These are phyloP conservation scores for Syzygium syzygioides DNA, from an alignment of 441 rosid genomes.

Conservation along the genomic window DNA sequence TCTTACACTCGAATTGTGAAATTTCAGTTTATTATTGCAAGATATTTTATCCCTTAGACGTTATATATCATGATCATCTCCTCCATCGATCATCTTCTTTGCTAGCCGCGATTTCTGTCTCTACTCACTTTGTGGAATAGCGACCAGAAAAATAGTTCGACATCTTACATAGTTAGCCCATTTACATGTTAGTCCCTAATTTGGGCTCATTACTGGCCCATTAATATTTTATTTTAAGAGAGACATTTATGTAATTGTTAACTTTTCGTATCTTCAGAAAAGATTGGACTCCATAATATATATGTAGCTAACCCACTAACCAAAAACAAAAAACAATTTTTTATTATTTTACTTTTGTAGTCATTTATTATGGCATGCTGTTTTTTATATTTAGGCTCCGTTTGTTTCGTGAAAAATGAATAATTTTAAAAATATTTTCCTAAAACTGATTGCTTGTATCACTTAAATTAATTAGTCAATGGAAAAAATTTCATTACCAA, in stretches of 20 bases:
- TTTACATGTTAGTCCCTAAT: not conserved
- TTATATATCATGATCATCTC: not conserved
- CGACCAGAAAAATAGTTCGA: no score
- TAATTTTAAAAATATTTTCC: no score
- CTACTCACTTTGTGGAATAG: not conserved
- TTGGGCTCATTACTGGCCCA: not conserved
- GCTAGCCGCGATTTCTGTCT: not conserved
- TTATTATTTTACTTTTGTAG: not conserved
- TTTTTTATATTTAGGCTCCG: not conserved
- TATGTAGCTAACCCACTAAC: not conserved
- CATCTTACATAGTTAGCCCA: not conserved
- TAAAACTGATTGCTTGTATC: no score
- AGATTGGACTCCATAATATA: not conserved
- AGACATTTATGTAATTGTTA: no score
- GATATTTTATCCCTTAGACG: not conserved
- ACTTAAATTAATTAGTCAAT: not conserved
- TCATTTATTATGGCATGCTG: accelerated
- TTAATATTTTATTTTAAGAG: not conserved
- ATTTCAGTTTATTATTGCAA: not conserved
- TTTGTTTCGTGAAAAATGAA: no score
- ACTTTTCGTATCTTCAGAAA: not conserved
- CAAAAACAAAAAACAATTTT: accelerated
- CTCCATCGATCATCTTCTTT: not conserved
- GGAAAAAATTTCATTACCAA: no score
- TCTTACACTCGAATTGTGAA: not conserved